These are phyloP conservation scores for Mimosa pudica DNA, from an alignment of 306 rosid species.

Conservation along the genomic window DNA sequence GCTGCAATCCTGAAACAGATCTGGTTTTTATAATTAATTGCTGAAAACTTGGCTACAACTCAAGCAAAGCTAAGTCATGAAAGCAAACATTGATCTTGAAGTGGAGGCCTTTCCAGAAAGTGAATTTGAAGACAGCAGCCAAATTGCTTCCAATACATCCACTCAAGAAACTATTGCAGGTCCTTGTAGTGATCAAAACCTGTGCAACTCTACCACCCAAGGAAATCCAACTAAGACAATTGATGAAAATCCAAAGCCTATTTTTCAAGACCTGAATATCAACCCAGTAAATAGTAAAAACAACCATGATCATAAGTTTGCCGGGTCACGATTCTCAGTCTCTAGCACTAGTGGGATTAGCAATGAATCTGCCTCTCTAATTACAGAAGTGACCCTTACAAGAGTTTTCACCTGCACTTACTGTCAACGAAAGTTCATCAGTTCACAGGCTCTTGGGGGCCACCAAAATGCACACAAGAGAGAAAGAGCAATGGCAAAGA, in stretches of 20 bases:
- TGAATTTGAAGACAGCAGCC: constrained; percentile 80
- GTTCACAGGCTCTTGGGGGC: constrained; percentile 96
- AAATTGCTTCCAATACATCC: constrained; percentile 73
- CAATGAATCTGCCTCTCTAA: constrained; percentile 61
- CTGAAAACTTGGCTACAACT: constrained; percentile 24
- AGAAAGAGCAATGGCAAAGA: constrained; percentile 80
- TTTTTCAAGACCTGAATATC: constrained; percentile 72
- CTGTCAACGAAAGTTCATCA: constrained; percentile 82
- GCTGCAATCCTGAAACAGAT: constrained; percentile 25
- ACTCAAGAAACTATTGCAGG: constrained; percentile 60
- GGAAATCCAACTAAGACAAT: constrained; percentile 34
- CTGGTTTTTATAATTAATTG: constrained; percentile 30
- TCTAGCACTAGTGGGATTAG: constrained; percentile 89
- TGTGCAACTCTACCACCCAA: constrained; percentile 42
- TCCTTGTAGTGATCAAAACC: constrained; percentile 48
- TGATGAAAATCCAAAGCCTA: constrained; percentile 39
- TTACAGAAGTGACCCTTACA: constrained; percentile 43
- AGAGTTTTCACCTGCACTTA: constrained; percentile 83
- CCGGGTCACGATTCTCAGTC: constrained; percentile 58
- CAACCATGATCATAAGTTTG: constrained; percentile 37
- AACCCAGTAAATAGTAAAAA: constrained; percentile 40
- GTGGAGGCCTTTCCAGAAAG: constrained; percentile 60
- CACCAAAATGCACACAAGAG: constrained; percentile 95
- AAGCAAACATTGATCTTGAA: constrained; percentile 68
- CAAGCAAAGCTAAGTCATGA: constrained; percentile 49